These are phyloP conservation scores for Lanmaoa rubissima DNA, from an alignment of 768 basidiomycete genomes.

Conservation along the genomic window DNA sequence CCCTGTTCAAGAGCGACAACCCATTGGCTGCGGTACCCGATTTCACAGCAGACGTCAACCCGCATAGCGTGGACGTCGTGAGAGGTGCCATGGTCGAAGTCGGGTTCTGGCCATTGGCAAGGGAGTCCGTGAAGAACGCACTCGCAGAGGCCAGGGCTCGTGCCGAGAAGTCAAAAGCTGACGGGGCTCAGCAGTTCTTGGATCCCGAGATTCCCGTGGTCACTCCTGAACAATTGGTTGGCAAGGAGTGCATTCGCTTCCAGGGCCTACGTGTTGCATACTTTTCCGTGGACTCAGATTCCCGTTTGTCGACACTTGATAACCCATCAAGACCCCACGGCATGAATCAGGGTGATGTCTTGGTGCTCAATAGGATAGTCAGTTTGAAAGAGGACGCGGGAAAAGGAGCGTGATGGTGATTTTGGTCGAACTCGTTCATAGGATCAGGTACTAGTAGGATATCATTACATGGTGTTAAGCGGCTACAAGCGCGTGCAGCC, in stretches of 20 bases:
- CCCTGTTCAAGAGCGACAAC: conserved; percentile 91
- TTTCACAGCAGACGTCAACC: conserved; percentile 79
- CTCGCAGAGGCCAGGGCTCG: conserved; percentile 59
- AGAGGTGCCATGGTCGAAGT: conserved; percentile 82
- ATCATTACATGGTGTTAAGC: conserved; percentile 38
- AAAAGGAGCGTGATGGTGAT: conserved; percentile 42
- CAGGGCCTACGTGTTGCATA: conserved; percentile 95
- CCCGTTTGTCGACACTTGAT: conserved; percentile 63
- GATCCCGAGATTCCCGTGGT: conserved; percentile 65
- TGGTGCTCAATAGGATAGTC: conserved; percentile 90
- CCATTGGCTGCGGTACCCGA: conserved; percentile 68
- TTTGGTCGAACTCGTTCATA: not conserved
- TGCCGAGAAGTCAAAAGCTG: conserved; percentile 58
- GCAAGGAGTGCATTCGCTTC: conserved; percentile 92
- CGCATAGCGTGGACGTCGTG: conserved; percentile 76
- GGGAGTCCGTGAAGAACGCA: conserved; percentile 62
- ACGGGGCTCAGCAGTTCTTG: conserved; percentile 33
- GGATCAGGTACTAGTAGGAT: conserved; percentile 1
- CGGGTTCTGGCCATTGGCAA: conserved; percentile 85
- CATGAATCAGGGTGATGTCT: conserved; percentile 65
- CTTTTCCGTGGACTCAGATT: conserved; percentile 90
- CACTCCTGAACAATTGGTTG: conserved; percentile 73
- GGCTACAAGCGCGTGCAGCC: conserved; percentile 84
- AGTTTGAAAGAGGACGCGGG: conserved; percentile 93
- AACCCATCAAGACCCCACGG: conserved; percentile 44